Base-by-base conservation (phyloP, 2,329 filamentous ascomycete genomes). In the Ramichloridium luteum region DNA sequence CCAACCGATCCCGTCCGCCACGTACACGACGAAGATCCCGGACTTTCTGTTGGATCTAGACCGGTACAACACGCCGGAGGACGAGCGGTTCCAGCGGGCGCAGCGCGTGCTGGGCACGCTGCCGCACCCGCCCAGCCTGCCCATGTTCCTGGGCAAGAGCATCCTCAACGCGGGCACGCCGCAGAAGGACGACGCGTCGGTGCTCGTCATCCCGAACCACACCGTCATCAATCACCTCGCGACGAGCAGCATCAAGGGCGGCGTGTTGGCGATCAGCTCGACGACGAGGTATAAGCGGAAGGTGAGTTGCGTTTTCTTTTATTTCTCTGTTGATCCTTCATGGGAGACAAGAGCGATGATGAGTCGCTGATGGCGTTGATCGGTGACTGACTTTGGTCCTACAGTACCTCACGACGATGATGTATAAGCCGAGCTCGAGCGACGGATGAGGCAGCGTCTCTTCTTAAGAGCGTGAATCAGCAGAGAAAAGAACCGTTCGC, bases 231-330 rank as follows among this genome's bases (percentile, higher is more conserved):
- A 98, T 46, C 90, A 98, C 57, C 65, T 98, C 46, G 88, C 88
- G 29, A 98, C 90, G 3, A 96, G 88, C 58, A 94, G 86, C 57
- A 98, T 98, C 58, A 94, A 93, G 64, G 85, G 93, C 46, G 86
- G 88, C 41, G 82, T 96, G 15, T 67, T 98, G 43, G 90, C 90
- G 18, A 92, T 93, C 4, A 94, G 86, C 50, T 88, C 84, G 10
- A 98, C 90, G 4, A 98, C 90, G n/a, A 72, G 90, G 56, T 98
- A 96, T 58, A 92, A 85, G 63, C 79, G 82, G 59, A 98, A 98
- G 74, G 83, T 83, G 51, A 15, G 36, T 15, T 32, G 22, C 13
- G 4, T 17, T 23, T n/a, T 23, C 20, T 23, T 23, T 23, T n/a
- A 35, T 8, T 16, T 25, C 18, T 13, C 12, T 37, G n/a, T 33